Base-by-base conservation (phyloP, 2,329 filamentous ascomycete genomes). In the Fusarium sp. region DNA sequence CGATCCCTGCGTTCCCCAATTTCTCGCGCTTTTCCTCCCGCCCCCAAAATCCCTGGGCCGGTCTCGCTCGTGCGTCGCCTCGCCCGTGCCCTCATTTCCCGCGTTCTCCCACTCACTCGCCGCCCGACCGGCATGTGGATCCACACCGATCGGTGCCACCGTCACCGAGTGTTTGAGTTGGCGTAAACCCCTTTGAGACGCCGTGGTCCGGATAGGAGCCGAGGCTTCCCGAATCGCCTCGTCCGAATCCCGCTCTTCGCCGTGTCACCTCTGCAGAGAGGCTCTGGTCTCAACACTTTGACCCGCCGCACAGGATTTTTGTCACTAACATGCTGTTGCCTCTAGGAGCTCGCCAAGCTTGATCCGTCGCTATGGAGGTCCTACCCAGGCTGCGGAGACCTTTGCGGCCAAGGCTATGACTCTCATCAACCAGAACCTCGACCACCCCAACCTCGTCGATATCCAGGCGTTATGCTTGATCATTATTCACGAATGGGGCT, bases 401-500 rank as follows among this genome's bases (percentile, higher is more conserved):
- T 90, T 88, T 76, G 87, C 87, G 30, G 79, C 82, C 74, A 90
- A 90, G 83, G 84, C 87, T 10, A 85, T 88, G 77, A 82, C 81
- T 73, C 79, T 87, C 62, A 85, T 90, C 76, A 89, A 87, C 80
- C 82, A 87, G 78, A 87, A 87, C 43, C 78, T 90, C 51, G 88
- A 90, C 71, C 86, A 88, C 68, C 88, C 88, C 27, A 87, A 83
- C 66, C 84, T 90, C 41, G 86, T 87, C 60, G 88, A 90, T 66
- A 89, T 90, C 62, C 88, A 90, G 80, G 85, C 88, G 51, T 81
- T 90, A 31, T 89, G 88, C 78, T 82, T 90, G 58, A 79, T 90
- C 69, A 86, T 89, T 69, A 88, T 90, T 55, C 88, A 90, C 71
- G 88, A 90, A 78, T 90, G 88, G 88, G 88, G 88, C 50, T 86